Conservation (phyloP, 768 basidiomycete species). For the Kwoniella bestiolae region DNA sequence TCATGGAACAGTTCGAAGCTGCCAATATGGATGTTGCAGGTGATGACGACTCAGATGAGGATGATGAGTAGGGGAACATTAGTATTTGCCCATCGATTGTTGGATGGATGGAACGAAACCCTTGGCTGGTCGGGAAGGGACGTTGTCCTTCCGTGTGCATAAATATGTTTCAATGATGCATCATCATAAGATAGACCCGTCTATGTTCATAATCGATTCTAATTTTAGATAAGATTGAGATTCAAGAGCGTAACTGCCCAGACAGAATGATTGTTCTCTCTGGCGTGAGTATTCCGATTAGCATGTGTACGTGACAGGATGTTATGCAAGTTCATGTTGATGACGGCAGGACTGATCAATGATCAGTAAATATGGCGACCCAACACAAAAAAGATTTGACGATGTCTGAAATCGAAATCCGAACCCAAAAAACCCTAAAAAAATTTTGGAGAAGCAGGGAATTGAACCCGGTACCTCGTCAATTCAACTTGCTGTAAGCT, state of each 20-base stretch:
- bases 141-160: background rate
- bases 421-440: background rate
- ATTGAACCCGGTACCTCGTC: constrained; percentile 34
- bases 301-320: too few species aligned
- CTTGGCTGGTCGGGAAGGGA: too few species aligned
- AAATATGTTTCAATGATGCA: constrained; percentile 5
- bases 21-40: constrained; percentile 97
- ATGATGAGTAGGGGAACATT: constrained; percentile 48
- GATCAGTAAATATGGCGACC: background rate
- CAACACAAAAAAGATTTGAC: constrained; percentile 12
- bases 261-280: too few species aligned
- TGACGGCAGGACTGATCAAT: background rate
- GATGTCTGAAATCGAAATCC: too few species aligned
- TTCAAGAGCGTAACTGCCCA: too few species aligned
- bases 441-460: constrained; percentile 25
- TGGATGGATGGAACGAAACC: too few species aligned
- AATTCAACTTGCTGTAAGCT: constrained; percentile 8
- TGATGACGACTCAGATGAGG: constrained; percentile 76
- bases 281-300: too few species aligned
- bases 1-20: constrained; percentile 91
- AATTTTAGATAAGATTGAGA: too few species aligned
- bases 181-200: background rate
- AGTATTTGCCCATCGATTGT: too few species aligned
- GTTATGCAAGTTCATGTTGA: background rate
- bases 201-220: background rate